Evolutionary conservation across 1,284 basidiomycete species (phyloP), one percentile per base, ranked within the genome.

Genomic region (Ustilago esculenta): DNA sequence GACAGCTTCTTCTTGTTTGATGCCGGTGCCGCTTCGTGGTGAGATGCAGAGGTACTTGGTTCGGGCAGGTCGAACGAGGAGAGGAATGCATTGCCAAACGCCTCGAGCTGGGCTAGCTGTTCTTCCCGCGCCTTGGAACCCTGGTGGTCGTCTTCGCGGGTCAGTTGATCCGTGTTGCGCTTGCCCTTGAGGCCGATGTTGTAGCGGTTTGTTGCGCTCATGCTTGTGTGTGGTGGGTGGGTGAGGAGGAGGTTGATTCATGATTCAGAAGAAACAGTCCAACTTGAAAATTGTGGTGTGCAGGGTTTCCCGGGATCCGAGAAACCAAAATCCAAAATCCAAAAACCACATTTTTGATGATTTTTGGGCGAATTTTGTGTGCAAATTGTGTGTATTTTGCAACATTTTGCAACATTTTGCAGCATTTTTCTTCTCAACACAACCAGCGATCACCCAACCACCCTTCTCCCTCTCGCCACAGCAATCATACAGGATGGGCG

Each of bases 261-360:
- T n/a, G n/a, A n/a, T n/a, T n/a, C 17, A 30, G 53, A 55, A 57
- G 44, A 64, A 56, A 51, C 25, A 21, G 29, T 42, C 11, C 33
- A 20, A 23, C 37, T 15, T 10, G 4, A 11, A 64, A 51, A 48
- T 57, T 44, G n/a, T n/a, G n/a, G n/a, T 33, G 27, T n/a, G 15
- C 17, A 65, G 55, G 55, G 50, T 65, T 65, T 65, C 34, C 61
- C 61, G 61, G 41, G 4, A 54, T 39, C 61, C 61, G 61, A 58
- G 37, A 25, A 43, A 14, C 2, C 6, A 29, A 12, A 29, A 29
- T 7, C 7, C 27, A 6, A 29, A 29, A 12, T 12, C 27, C 7
- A 29, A n/a, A n/a, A n/a, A n/a, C n/a, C n/a, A n/a, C n/a, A n/a
- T n/a, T n/a, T n/a, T n/a, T n/a, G n/a, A n/a, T 40, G 42, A 29